Evolutionary conservation across 2,329 filamentous ascomycete species (phyloP).

Genomic region (Monosporascus sp.): DNA sequence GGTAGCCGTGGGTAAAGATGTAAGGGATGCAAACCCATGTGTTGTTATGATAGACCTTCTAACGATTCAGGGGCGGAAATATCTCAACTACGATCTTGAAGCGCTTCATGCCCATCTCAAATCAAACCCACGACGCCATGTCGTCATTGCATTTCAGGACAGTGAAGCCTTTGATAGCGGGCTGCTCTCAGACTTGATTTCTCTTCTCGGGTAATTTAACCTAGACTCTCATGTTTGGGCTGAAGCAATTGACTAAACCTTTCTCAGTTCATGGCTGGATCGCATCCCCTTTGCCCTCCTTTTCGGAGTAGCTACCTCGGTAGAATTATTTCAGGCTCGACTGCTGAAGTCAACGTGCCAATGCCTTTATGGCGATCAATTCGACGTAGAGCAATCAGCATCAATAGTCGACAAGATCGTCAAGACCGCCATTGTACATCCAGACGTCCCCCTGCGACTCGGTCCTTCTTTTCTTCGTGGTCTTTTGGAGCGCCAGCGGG

Average conservation of each 20-base stretch:
- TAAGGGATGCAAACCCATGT: constrained; percentile 25
- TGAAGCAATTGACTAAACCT: constrained; percentile 1
- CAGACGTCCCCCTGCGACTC: constrained; percentile 53
- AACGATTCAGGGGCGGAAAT: constrained; percentile 50
- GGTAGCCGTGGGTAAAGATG: constrained; percentile 41
- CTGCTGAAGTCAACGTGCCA: constrained; percentile 65
- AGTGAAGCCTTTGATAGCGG: constrained; percentile 75
- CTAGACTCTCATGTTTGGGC: constrained; percentile 27
- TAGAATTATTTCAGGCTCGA: constrained; percentile 73
- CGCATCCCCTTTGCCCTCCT: constrained; percentile 73
- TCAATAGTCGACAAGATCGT: constrained; percentile 71
- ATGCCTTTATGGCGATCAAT: constrained; percentile 64
- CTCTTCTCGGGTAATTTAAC: constrained; percentile 57
- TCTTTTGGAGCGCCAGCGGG: constrained; percentile 67
- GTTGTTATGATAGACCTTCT: constrained; percentile 9
- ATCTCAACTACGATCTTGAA: constrained; percentile 75
- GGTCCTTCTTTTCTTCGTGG: constrained; percentile 59
- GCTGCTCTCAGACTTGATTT: constrained; percentile 67
- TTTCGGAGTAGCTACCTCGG: constrained; percentile 76
- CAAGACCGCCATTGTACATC: constrained; percentile 56
- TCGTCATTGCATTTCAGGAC: constrained; percentile 73
- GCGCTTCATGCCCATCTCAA: constrained; percentile 59
- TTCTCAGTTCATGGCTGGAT: constrained; percentile 58
- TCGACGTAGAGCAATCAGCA: constrained; percentile 70
- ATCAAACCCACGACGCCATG: constrained; percentile 47